phyloP scores from a whole-genome alignment of 176 grass and related monocot genomes.

The Zoysia japonica region DNA sequence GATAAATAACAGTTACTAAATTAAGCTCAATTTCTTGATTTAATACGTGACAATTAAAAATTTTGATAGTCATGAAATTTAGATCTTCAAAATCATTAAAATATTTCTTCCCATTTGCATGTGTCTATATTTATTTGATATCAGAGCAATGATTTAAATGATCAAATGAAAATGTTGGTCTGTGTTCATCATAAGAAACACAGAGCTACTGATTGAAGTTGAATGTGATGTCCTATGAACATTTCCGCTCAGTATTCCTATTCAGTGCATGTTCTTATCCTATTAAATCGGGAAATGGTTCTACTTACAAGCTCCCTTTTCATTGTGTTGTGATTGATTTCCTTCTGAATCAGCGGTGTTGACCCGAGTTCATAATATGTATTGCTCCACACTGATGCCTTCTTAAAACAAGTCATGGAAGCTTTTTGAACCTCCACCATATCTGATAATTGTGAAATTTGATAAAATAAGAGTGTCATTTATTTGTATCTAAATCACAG shows the following conservation, averaged over 20 bases:
- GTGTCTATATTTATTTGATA: not conserved
- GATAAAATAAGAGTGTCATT: not conserved
- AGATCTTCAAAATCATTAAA: not conserved
- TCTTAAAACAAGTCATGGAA: not conserved
- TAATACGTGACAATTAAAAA: not conserved
- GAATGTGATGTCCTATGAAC: not conserved
- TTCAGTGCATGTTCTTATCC: not conserved
- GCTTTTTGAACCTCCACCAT: not conserved
- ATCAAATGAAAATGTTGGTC: not conserved
- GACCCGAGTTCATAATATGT: not conserved
- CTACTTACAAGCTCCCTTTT: not conserved
- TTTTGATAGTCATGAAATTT: not conserved
- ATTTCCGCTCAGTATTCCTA: not conserved
- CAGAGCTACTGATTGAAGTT: not conserved
- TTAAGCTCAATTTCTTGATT: not conserved
- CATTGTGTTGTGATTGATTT: not conserved
- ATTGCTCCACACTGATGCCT: not conserved
- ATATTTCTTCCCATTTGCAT: not conserved
- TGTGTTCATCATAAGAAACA: not conserved
- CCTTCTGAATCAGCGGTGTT: slow-evolving; percentile 18
- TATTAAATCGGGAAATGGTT: not conserved
- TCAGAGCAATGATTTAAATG: not conserved
- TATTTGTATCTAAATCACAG: not conserved
- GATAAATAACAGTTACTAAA: not conserved
- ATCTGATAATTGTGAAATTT: not conserved